Base-by-base conservation (phyloP, 371 early-diverging fungal species). In the Nematocida sp. region DNA sequence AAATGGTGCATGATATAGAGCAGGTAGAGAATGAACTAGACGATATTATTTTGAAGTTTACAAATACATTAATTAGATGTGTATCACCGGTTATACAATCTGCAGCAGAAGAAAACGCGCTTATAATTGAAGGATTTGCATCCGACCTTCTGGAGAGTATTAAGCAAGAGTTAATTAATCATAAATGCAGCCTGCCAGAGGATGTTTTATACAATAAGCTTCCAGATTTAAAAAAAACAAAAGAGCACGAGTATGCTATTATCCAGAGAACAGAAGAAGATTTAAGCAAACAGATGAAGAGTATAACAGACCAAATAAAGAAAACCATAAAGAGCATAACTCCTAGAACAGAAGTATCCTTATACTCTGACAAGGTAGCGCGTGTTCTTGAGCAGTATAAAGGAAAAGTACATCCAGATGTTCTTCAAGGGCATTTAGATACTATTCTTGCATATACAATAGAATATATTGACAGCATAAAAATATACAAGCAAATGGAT, bases 11-110 rank as follows among this genome's bases (percentile, higher is more conserved):
- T 18, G 70, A 54, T 3, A 54, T 78, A 39, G 80, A 78, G 40
- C 80, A 78, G 56, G 60, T 56, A 13, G 70, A 78, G 33, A 78
- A 78, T 54, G 80, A 78, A 54, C 71, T 78, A 47, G 80, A 78
- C 42, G 80, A 78, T 18, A 78, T 78, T 46, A 66, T 67, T 33
- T 46, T 78, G 15, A 78, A 78, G 33, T 78, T 18, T 46, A 70
- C 55, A n/a, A 78, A 78, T 54, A 15, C n/a, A 6, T 6, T 61
- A 7, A 4, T 78, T 0, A 9, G 40, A 9, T 15, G 5, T 18
- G 33, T 70, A 20, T 7, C 15, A 0, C 44, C n/a, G 18, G 27
- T 23, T 27, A 7, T 75, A 4, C 47, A n/a, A 18, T 20, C 11
- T 18, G 27, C 46, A 20, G 7, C 52, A 13, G 9, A 9, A 6